A percentile compares a stretch with the other conserved stretches of the same genome.
phyloP scores from a whole-genome alignment of 345 rosid species.

The Eucalyptus caleyi region DNA sequence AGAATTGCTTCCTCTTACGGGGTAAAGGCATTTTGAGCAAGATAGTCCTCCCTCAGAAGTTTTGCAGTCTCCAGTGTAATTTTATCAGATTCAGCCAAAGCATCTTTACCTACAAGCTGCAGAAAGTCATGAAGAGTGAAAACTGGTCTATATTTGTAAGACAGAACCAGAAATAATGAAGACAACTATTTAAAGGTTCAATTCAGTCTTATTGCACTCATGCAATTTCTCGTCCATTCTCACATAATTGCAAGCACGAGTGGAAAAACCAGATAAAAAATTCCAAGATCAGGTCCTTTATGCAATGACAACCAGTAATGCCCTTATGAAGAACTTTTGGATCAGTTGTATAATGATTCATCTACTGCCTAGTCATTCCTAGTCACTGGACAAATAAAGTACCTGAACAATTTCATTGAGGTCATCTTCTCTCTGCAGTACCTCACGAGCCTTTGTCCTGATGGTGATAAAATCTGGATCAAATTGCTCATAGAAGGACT shows the following conservation, averaged over 20 bases:
- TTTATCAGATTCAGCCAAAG: slow-evolving; percentile 91
- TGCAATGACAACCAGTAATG: background rate
- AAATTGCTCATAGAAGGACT: slow-evolving; percentile 91
- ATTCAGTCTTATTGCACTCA: background rate
- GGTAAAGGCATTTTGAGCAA: slow-evolving; percentile 99
- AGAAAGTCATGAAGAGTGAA: background rate
- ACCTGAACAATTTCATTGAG: slow-evolving; percentile 99
- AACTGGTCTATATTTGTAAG: background rate
- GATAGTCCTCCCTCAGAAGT: slow-evolving; percentile 97
- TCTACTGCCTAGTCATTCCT: background rate
- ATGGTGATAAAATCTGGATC: slow-evolving; percentile 97
- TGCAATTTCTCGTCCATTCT: background rate
- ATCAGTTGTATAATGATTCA: background rate
- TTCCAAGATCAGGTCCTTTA: background rate
- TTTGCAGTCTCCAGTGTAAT: slow-evolving; percentile 96
- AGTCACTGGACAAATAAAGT: background rate
- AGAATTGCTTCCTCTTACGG: slow-evolving; percentile 49
- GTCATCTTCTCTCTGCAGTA: slow-evolving; percentile 99
- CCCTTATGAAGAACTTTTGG: background rate
- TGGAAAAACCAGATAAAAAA: background rate
- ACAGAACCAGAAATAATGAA: background rate
- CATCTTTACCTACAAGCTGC: slow-evolving; percentile 99
- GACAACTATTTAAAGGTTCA: background rate
- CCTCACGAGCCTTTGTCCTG: slow-evolving; percentile 98
- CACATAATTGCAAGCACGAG: background rate